Base-by-base conservation (phyloP, 148 eudicot genomes). In the Gaultheria prostrata region DNA sequence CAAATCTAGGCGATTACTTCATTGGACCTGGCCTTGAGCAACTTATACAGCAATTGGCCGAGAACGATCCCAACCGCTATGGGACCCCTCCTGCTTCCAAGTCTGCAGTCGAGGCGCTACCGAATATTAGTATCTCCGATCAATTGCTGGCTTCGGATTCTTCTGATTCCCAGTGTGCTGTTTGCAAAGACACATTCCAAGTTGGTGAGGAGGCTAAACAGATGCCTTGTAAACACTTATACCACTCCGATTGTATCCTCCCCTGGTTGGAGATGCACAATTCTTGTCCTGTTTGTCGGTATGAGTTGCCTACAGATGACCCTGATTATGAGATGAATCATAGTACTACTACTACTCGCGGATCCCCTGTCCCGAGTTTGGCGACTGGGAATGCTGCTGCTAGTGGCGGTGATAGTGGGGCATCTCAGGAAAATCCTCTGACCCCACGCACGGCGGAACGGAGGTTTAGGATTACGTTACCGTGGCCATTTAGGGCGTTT, bases 401-500 rank as follows among this genome's bases (percentile, higher is more conserved):
- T 21, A 82, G 32, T 45, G 57, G 48, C 24, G 80, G 9, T 69
- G 81, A 24, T 81, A 48, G 80, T 59, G 82, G 51, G 54, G 73
- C 75, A 73, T 39, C 71, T 11, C 74, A 56, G 77, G 79, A 82
- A 53, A 53, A 50, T 82, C 82, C 78, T 28, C 33, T n/a, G 87
- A 82, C 71, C 21, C 84, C 54, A 6, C 61, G 59, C 26, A 35
- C 80, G 13, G 86, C 39, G 2, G 79, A 57, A 35, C 45, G 88
- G 82, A 70, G 83, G 74, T 79, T 84, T 72, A 49, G 78, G 81
- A 77, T 81, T 43, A 71, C 93, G 0, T 86, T 93, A 79, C 97
- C 97, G 0, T 95, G 93, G 98, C 91, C 90, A 1, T 91, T 92
- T 61, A 87, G 87, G 79, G 84, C 82, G 39, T 59, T 85, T 76